Evolutionary conservation across 495 filamentous ascomycete genomes (phyloP).

Genomic region (Neurospora tetrasperma): DNA sequence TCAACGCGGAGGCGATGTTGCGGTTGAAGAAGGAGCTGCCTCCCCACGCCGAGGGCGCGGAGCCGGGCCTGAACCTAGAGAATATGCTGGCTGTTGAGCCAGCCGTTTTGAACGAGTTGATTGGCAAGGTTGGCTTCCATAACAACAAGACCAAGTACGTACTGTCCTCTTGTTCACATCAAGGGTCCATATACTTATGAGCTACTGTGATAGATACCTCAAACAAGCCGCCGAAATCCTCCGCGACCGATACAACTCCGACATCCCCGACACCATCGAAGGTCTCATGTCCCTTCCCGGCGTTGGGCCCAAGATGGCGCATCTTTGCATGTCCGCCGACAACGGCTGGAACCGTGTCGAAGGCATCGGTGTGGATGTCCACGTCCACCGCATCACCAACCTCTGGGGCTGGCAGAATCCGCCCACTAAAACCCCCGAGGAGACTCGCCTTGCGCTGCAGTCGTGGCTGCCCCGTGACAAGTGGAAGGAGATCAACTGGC

Average conservation of each 20-base stretch:
- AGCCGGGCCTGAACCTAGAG: constrained; percentile 55
- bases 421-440: constrained; percentile 72
- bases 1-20: constrained; percentile 76
- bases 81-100: constrained; percentile 69
- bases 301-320: constrained; percentile 96
- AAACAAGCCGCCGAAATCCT: constrained; percentile 67
- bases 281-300: constrained; percentile 76
- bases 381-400: constrained; percentile 85
- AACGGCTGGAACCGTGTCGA: constrained; percentile 47
- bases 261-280: constrained; percentile 76
- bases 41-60: constrained; percentile 25
- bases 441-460: constrained; percentile 68
- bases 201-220: constrained; percentile 46
- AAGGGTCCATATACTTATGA: not conserved
- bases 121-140: constrained; percentile 82
- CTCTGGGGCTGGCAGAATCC: constrained; percentile 77
- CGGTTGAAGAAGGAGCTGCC: constrained; percentile 66
- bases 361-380: constrained; percentile 59
- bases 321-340: constrained; percentile 64
- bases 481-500: constrained; percentile 91
- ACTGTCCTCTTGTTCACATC: not conserved
- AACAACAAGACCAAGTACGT: constrained; percentile 76
- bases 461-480: constrained; percentile 75
- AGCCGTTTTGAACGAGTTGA: constrained; percentile 62
- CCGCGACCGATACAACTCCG: constrained; percentile 53